Base-by-base conservation (phyloP, 257 asterid genomes). In the Solanum piurae region DNA sequence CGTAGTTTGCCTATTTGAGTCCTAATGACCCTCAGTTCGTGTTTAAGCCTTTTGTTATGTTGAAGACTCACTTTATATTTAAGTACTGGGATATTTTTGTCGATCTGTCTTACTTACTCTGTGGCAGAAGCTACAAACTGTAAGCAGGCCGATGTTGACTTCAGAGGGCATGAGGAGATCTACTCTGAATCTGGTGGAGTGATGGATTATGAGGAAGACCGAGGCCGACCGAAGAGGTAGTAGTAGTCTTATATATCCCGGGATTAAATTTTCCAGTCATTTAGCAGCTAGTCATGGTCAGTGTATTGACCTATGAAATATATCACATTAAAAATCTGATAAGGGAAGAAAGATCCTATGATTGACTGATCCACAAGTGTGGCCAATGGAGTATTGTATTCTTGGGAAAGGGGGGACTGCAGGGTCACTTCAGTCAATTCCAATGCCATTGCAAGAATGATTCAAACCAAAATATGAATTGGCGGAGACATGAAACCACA, bases 61-160 rank as follows among this genome's bases (percentile, higher is more conserved):
- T 79, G 85, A 79, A 85, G 76, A 88, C 55, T 87, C 77, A 89
- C 87, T 86, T 55, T 85, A 87, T 86, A 87, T 93, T 88, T 84
- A 27, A 68, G 93, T 86, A 87, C 91, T 93, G 92, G 92, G 94
- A 90, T 92, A 90, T 92, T 87, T 94, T 90, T 90, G 95, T 94
- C 93, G 96, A 94, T 91, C 94, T 92, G 94, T 92, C 98, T 96
- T 94, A 95, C 98, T 94, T 94, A 97, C 96, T 83, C 91, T 95
- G 93, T 96, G 98, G 98, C 98, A 96, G 98, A 97, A 93, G 98
- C 94, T 97, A 92, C 94, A 90, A 93, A 95, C 95, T 94, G 92
- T 96, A 87, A 95, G 98, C 98, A 96, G 99, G 99, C 94, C 87
- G 94, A 93, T 80, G 20, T 87, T 88, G 98, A 95, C 55, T 86